Evolutionary conservation across 805 yeast genomes (phyloP).

Genomic region (Candida peoriensis): DNA sequence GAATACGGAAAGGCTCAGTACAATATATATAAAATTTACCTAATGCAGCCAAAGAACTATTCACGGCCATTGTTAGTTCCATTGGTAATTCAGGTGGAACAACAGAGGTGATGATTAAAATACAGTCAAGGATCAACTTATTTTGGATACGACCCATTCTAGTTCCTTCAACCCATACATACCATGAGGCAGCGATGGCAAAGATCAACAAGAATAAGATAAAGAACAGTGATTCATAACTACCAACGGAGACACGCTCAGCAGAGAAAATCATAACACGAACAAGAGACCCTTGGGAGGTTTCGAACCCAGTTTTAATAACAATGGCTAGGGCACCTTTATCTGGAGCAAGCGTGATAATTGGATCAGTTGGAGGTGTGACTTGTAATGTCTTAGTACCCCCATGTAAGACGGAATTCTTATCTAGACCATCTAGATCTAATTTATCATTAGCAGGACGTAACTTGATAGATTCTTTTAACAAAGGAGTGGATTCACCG

Average conservation of each 20-base stretch:
- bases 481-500: slow-evolving; percentile 95
- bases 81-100: slow-evolving; percentile 99
- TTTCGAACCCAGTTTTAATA: slow-evolving; percentile 94
- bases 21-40: slow-evolving; percentile 88
- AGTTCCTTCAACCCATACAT: slow-evolving; percentile 97
- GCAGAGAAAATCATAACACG: slow-evolving; percentile 97
- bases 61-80: slow-evolving; percentile 98
- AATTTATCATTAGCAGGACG: slow-evolving; percentile 69
- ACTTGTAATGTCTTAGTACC: slow-evolving; percentile 96
- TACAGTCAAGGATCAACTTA: slow-evolving; percentile 90
- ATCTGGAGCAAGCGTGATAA: slow-evolving; percentile 64
- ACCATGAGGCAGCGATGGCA: slow-evolving; percentile 94
- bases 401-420: slow-evolving; percentile 85
- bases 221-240: slow-evolving; percentile 88
- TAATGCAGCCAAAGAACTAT: slow-evolving; percentile 81
- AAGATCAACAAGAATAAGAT: slow-evolving; percentile 84
- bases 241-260: slow-evolving; percentile 94
- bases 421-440: slow-evolving; percentile 79
- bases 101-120: slow-evolving; percentile 91
- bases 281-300: slow-evolving; percentile 95
- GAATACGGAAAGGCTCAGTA: slow-evolving; percentile 98
- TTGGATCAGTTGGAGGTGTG: slow-evolving; percentile 53
- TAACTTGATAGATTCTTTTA: slow-evolving; percentile 83
- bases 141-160: slow-evolving; percentile 93
- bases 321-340: slow-evolving; percentile 88